Conservation (phyloP, 441 rosid genomes). For the Lepidium campestre region DNA sequence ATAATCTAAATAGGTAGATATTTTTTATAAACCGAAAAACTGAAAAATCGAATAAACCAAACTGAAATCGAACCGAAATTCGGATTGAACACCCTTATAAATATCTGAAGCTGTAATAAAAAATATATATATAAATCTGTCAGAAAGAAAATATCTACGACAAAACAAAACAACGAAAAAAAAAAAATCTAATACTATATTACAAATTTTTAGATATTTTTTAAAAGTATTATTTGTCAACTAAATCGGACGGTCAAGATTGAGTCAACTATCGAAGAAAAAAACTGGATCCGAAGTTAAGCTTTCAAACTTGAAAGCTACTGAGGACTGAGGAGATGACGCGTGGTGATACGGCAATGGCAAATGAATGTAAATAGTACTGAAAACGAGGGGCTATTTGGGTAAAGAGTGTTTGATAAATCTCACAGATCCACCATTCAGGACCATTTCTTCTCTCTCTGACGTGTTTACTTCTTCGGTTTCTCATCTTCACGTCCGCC, state of each 20-base stretch:
- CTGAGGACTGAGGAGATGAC: slow-evolving; percentile 16
- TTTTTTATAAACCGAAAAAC: too few species aligned
- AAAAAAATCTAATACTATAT: background rate
- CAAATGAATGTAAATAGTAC: background rate
- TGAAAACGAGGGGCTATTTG: background rate
- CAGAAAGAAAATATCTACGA: background rate
- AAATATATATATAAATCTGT: background rate
- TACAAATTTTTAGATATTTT: background rate
- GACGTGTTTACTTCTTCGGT: slow-evolving; percentile 25
- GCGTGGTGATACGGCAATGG: slow-evolving; percentile 22
- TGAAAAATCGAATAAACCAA: too few species aligned
- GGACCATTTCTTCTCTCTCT: slow-evolving; percentile 21
- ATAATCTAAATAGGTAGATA: too few species aligned
- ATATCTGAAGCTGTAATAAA: too few species aligned
- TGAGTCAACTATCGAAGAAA: background rate
- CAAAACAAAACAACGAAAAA: too few species aligned
- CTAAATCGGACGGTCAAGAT: slow-evolving; percentile 21
- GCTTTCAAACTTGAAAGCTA: slow-evolving; percentile 20
- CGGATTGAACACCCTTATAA: too few species aligned
- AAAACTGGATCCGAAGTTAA: background rate
- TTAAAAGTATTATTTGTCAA: background rate
- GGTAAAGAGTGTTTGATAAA: slow-evolving; percentile 13
- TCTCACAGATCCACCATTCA: slow-evolving; percentile 18
- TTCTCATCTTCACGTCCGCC: slow-evolving; percentile 23
- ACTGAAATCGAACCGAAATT: too few species aligned